These are phyloP conservation scores for Pythium plurisporium DNA, from an alignment of 352 stramenopile genomes.

Conservation along the genomic window DNA sequence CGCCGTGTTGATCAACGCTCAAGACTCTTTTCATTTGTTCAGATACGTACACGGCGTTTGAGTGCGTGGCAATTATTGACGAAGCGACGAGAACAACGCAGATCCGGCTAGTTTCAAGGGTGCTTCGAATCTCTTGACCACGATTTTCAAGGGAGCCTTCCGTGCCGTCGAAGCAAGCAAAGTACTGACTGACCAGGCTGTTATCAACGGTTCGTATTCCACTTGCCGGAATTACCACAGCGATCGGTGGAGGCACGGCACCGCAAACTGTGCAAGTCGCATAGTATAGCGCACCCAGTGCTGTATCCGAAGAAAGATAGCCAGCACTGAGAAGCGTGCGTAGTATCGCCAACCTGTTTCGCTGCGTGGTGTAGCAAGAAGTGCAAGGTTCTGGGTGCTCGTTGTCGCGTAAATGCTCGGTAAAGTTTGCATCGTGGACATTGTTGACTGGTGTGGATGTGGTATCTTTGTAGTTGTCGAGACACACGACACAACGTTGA, in stretches of 20 bases:
- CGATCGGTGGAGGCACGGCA: conserved; percentile 5
- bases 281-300: conserved; percentile 14
- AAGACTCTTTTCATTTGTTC: not conserved
- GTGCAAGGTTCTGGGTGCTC: not conserved
- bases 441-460: not conserved
- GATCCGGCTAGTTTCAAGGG: conserved; percentile 5
- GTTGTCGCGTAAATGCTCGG: not conserved
- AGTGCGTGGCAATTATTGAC: not conserved
- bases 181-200: not conserved
- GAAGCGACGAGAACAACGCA: not conserved
- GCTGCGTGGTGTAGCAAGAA: not conserved
- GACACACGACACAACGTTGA: not conserved
- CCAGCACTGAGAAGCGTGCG: not conserved
- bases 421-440: not conserved
- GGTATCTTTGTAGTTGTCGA: not conserved
- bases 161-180: conserved; percentile 2
- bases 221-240: not conserved
- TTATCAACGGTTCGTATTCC: not conserved
- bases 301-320: not conserved
- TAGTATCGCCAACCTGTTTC: conserved; percentile 3
- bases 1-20: not conserved
- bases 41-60: not conserved
- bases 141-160: not conserved
- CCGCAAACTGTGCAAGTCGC: conserved; percentile 7
- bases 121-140: not conserved